phyloP scores from a whole-genome alignment of 1,139 yeast genomes.

The Groenewaldozyma auringiensis region DNA sequence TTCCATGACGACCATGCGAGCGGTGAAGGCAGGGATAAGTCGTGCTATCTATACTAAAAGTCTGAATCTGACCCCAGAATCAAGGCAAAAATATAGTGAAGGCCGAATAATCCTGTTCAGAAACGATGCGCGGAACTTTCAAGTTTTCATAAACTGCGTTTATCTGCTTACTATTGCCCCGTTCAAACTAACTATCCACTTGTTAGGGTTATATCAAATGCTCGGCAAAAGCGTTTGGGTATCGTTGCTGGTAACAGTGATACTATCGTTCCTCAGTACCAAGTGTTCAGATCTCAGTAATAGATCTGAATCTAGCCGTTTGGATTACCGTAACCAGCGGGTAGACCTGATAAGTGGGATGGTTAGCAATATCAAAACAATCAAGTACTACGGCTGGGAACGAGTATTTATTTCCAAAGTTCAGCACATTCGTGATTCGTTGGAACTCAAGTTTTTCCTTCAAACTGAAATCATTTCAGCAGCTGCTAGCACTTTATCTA shows the following conservation, averaged over 20 bases:
- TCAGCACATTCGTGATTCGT: conserved; percentile 64
- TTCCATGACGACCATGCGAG: conserved; percentile 3
- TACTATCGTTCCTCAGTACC: conserved; percentile 35
- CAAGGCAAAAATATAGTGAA: conserved; percentile 4
- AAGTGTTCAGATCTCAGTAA: conserved; percentile 33
- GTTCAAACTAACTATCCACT: not conserved
- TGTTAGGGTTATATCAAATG: not conserved
- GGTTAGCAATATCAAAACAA: conserved; percentile 54
- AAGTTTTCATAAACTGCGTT: conserved; percentile 5
- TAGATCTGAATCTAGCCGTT: conserved; percentile 47
- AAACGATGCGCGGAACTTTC: conserved; percentile 4
- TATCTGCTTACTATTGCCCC: conserved; percentile 4
- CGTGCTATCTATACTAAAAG: conserved; percentile 6
- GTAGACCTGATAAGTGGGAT: conserved; percentile 59
- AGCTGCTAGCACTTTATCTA: conserved; percentile 50
- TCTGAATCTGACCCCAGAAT: conserved; percentile 3
- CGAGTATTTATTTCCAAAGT: conserved; percentile 47
- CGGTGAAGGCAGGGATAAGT: conserved; percentile 1
- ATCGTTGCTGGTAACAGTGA: conserved; percentile 2
- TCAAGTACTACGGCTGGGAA: conserved; percentile 73
- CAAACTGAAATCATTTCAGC: conserved; percentile 38
- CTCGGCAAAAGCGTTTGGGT: conserved; percentile 7
- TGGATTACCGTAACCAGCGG: conserved; percentile 33
- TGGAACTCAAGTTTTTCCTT: conserved; percentile 68
- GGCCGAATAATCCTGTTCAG: conserved; percentile 6